Conservation (phyloP, 148 eudicot genomes). For the Amaranthus cruentus region DNA sequence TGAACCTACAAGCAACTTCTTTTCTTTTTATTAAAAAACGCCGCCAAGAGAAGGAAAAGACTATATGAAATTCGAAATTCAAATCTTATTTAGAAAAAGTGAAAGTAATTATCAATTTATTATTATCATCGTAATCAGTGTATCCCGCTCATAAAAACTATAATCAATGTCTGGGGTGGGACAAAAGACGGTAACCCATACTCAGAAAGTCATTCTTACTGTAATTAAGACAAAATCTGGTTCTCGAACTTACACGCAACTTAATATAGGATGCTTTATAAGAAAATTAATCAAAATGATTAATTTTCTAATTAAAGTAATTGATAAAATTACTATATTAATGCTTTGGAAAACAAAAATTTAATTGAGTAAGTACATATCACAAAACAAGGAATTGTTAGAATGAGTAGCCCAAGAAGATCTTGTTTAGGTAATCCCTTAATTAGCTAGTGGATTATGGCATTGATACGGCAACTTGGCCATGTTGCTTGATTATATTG, state of each 20-base stretch:
- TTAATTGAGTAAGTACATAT: not conserved
- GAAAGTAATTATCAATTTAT: no score
- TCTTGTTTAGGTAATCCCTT: constrained; percentile 14
- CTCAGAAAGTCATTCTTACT: no score
- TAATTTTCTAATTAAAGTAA: constrained; percentile 5
- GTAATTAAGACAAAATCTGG: no score
- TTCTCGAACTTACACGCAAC: not conserved
- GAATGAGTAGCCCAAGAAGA: constrained; percentile 19
- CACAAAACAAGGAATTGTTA: constrained; percentile 1
- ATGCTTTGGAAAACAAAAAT: not conserved
- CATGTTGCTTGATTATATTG: constrained; percentile 12
- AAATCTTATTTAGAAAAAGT: no score
- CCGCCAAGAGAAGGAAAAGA: no score
- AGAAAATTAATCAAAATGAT: not conserved
- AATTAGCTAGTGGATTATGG: constrained; percentile 7
- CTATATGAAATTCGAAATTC: no score
- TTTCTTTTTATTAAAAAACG: no score
- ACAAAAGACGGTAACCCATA: no score
- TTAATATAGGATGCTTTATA: not conserved
- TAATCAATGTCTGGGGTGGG: no score
- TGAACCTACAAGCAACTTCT: constrained; percentile 17
- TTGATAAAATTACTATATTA: not conserved
- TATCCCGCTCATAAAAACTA: no score
- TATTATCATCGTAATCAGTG: no score
- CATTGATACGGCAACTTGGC: constrained; percentile 16